Conservation (phyloP, 805 yeast genomes). For the Metschnikowia picachoensis region DNA sequence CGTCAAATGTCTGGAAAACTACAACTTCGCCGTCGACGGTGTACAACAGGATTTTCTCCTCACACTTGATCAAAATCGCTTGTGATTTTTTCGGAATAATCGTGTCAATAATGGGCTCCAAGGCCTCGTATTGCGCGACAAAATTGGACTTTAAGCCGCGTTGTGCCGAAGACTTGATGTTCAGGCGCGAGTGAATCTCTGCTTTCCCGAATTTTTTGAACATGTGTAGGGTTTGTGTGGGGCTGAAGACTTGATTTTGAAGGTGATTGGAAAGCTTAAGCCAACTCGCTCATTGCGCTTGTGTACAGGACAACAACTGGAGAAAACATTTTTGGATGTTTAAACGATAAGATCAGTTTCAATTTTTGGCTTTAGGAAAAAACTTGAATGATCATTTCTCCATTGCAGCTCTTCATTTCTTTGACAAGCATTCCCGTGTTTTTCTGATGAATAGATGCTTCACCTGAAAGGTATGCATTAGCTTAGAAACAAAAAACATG, state of each 20-base stretch:
- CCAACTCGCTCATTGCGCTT: no score
- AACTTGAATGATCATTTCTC: no score
- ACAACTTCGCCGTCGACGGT: constrained; percentile 69
- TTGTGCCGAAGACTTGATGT: constrained; percentile 91
- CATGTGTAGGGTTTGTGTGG: constrained; percentile 27
- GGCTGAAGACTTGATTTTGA: not conserved
- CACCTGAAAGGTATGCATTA: no score
- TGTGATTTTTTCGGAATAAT: constrained; percentile 87
- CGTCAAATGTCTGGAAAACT: constrained; percentile 78
- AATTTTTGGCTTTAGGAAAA: no score
- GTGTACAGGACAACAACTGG: no score
- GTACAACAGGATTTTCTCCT: constrained; percentile 80
- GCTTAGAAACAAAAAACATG: no score
- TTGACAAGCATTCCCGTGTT: no score
- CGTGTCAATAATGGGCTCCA: constrained; percentile 75
- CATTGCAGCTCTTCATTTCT: no score
- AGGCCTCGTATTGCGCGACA: constrained; percentile 65
- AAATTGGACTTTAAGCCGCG: constrained; percentile 77
- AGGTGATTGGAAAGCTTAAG: no score
- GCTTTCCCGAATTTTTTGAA: constrained; percentile 71
- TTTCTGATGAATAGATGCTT: no score
- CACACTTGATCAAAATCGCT: constrained; percentile 76
- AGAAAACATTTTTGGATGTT: no score
- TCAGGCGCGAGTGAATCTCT: constrained; percentile 85
- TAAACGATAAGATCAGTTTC: no score